Base-by-base conservation (phyloP, 352 stramenopile species). In the Phytophthora cryptogea region DNA sequence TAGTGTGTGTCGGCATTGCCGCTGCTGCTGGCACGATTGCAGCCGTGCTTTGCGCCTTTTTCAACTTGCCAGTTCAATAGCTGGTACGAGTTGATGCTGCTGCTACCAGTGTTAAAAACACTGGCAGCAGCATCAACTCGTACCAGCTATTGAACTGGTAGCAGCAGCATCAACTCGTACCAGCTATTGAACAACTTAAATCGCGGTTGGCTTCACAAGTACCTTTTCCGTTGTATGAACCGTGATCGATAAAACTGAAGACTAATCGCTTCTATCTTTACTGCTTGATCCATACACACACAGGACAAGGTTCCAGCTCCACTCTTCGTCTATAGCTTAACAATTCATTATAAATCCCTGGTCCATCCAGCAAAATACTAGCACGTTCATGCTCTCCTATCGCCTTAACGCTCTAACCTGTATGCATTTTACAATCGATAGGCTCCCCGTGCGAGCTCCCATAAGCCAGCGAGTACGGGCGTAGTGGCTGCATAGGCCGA, bases 11-110 rank as follows among this genome's bases (percentile, higher is more conserved):
- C 40, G 74, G 72, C 16, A 81, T 89, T 58, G 80, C 80, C 2
- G 79, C 76, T 16, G 75, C 77, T 4, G 78, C 75, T 28, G 73
- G 72, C n/a, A 84, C 77, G 13, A 62, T 86, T 63, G 80, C 77
- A 11, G 80, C 75, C 11, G 69, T 78, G 42, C 71, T 89, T 7
- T 88, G 80, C 49, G 76, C 85, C 17, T 83, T 85, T 54, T 86
- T 85, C 65, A 84, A 64, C 23, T 86, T 39, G 73, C 48, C n/a
- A 57, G n/a, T 37, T 57, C 28, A 57, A 56, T 44, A 44, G 39
- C 27, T 44, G 32, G 32, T 37, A 37, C 32, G 32, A n/a, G 8
- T 11, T 36, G 37, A 11, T n/a, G n/a, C n/a, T n/a, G n/a, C n/a
- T n/a, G n/a, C n/a, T n/a, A n/a, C n/a, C n/a, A n/a, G n/a, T n/a